Evolutionary conservation across 768 basidiomycete genomes (phyloP).

Genomic region (Phallus indusiatus): DNA sequence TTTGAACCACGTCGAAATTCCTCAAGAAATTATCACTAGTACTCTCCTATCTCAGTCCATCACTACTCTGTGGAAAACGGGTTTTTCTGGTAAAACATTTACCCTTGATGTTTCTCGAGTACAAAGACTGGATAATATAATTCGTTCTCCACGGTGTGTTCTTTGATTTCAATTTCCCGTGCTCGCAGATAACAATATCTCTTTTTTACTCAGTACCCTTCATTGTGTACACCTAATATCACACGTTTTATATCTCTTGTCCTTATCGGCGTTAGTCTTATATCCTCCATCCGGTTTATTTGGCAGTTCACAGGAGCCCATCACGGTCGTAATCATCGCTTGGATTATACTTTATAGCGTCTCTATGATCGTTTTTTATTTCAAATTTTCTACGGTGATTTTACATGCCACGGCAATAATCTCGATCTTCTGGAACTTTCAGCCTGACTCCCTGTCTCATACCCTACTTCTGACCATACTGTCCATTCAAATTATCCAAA

Average conservation of each 20-base stretch:
- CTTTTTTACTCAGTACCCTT: not conserved
- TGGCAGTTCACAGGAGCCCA: not conserved
- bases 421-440: not conserved
- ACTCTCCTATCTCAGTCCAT: not conserved
- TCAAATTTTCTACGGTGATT: not conserved
- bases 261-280: not conserved
- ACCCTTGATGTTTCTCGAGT: not conserved
- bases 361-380: not conserved
- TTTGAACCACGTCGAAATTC: not conserved
- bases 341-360: conserved; percentile 2
- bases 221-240: not conserved
- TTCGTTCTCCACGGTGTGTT: conserved; percentile 4
- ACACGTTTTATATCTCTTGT: conserved; percentile 1
- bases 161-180: not conserved
- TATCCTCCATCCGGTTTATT: not conserved
- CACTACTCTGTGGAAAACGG: not conserved
- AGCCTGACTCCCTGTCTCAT: not conserved
- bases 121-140: not conserved
- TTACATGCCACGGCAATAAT: not conserved
- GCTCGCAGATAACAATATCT: not conserved
- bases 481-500: conserved; percentile 4
- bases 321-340: not conserved
- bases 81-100: not conserved
- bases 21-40: not conserved
- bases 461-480: not conserved